Percentiles rank a stretch among this genome's conserved stretches.
Conservation (phyloP, 106 monocot species). For the Dioscorea dumetorum region DNA sequence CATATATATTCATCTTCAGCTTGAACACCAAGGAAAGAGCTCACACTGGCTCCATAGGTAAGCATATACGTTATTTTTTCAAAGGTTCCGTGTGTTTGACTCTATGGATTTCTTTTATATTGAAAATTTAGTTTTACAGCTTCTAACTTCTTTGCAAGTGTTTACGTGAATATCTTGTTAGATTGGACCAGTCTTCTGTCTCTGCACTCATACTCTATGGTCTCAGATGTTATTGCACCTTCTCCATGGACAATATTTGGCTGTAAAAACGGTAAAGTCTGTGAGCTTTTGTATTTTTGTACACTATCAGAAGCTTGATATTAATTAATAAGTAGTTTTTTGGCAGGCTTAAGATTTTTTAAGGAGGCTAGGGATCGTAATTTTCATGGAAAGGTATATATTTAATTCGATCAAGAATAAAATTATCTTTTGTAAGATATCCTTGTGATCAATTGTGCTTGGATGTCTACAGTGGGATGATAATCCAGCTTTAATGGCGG, state of each 20-base stretch:
- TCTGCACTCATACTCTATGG: conserved; percentile 31
- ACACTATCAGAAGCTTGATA: no score
- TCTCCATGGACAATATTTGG: conserved; percentile 93
- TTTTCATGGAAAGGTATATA: conserved; percentile 53
- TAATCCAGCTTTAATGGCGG: conserved; percentile 97
- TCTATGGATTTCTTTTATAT: not conserved
- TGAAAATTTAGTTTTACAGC: not conserved
- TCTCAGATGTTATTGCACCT: conserved; percentile 80
- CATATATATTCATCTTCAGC: not conserved
- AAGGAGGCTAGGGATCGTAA: conserved; percentile 69
- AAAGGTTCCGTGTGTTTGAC: not conserved
- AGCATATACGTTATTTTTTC: not conserved
- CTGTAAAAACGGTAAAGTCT: conserved; percentile 78
- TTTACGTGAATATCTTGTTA: conserved; percentile 9
- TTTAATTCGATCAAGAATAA: not conserved
- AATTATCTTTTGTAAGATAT: not conserved
- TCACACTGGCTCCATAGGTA: conserved; percentile 52
- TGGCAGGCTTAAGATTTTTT: conserved; percentile 78
- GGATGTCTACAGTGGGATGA: conserved; percentile 59
- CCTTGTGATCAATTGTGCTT: not conserved
- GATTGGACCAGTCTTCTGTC: conserved; percentile 82
- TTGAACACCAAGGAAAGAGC: conserved; percentile 1
- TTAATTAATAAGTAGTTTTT: not conserved
- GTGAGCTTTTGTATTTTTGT: not conserved
- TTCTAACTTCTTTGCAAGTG: not conserved